Percentiles rank a stretch among this genome's conserved stretches.
Conservation (phyloP, 2,329 filamentous ascomycete species). For the Herpotrichia juniperi region DNA sequence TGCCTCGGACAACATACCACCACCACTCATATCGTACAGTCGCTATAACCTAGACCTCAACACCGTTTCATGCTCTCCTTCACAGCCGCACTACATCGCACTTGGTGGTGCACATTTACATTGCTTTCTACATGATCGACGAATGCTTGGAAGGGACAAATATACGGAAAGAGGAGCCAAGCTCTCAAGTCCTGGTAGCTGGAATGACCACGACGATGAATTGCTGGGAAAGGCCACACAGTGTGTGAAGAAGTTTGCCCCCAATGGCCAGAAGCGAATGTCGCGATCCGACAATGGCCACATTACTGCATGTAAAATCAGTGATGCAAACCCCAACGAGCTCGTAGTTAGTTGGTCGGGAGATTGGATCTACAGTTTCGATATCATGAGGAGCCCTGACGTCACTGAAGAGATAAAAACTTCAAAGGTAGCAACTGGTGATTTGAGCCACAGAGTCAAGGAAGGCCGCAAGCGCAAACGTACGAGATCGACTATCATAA, state of each 20-base stretch:
- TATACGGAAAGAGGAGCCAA: conserved; percentile 59
- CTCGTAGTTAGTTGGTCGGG: conserved; percentile 72
- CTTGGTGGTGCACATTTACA: conserved; percentile 71
- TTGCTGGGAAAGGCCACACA: conserved; percentile 64
- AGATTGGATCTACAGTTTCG: conserved; percentile 70
- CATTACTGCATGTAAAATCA: conserved; percentile 74
- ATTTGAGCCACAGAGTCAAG: conserved; percentile 28
- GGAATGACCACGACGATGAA: conserved; percentile 57
- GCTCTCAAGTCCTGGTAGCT: conserved; percentile 49
- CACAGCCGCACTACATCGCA: conserved; percentile 72
- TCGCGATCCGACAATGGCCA: conserved; percentile 63
- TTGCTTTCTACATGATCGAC: conserved; percentile 71
- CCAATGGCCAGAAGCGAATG: conserved; percentile 62
- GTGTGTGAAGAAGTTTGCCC: conserved; percentile 71
- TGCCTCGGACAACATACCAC: conserved; percentile 61
- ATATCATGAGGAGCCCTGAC: conserved; percentile 65
- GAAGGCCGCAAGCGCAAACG: conserved; percentile 63
- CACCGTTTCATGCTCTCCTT: conserved; percentile 70
- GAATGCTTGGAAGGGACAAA: conserved; percentile 68
- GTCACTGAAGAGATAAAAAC: conserved; percentile 50
- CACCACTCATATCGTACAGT: conserved; percentile 71
- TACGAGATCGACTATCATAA: conserved; percentile 45
- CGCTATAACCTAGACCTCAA: conserved; percentile 68
- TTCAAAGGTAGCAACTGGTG: conserved; percentile 19
- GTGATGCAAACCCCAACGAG: conserved; percentile 70